Evolutionary conservation across 2,329 filamentous ascomycete species (phyloP).

Genomic region (Thielaviopsis musarum): DNA sequence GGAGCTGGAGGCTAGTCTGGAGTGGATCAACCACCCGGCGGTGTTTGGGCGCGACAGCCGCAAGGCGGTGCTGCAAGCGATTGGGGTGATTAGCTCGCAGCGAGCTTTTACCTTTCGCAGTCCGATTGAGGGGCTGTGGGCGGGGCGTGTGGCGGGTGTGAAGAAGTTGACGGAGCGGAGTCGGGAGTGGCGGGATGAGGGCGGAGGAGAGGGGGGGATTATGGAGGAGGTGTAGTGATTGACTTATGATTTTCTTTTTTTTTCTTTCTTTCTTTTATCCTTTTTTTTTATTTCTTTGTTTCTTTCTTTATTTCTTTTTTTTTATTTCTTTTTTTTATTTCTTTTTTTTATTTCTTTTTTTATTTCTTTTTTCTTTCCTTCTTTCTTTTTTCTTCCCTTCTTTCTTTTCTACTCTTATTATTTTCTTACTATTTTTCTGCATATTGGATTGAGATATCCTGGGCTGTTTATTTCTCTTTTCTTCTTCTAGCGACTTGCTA

Average conservation of each 20-base stretch:
- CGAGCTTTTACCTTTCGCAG: slow-evolving; percentile 87
- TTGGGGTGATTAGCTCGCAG: slow-evolving; percentile 91
- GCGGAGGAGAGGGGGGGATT: slow-evolving; percentile 53
- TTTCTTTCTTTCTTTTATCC: slow-evolving; percentile 5
- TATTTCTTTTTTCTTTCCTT: slow-evolving; percentile 9
- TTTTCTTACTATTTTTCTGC: background rate
- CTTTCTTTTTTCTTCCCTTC: slow-evolving; percentile 1
- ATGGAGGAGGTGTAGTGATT: slow-evolving; percentile 36
- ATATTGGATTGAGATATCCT: background rate
- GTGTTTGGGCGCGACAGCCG: slow-evolving; percentile 87
- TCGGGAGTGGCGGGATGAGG: slow-evolving; percentile 80
- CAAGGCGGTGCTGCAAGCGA: slow-evolving; percentile 90
- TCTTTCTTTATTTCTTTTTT: slow-evolving; percentile 6
- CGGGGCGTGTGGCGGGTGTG: slow-evolving; percentile 63
- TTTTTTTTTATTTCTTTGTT: slow-evolving; percentile 3
- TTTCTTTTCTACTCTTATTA: background rate
- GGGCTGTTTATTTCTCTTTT: background rate
- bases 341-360: too few species aligned
- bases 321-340: slow-evolving; percentile 5
- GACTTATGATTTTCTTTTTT: slow-evolving; percentile 4
- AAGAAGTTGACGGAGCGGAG: slow-evolving; percentile 68
- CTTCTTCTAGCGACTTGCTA: background rate
- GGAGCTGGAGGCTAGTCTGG: slow-evolving; percentile 75
- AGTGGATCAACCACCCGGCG: slow-evolving; percentile 96
- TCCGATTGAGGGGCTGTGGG: slow-evolving; percentile 78